Conservation (phyloP, 2,329 filamentous ascomycete genomes). For the Cladosporium sp. region DNA sequence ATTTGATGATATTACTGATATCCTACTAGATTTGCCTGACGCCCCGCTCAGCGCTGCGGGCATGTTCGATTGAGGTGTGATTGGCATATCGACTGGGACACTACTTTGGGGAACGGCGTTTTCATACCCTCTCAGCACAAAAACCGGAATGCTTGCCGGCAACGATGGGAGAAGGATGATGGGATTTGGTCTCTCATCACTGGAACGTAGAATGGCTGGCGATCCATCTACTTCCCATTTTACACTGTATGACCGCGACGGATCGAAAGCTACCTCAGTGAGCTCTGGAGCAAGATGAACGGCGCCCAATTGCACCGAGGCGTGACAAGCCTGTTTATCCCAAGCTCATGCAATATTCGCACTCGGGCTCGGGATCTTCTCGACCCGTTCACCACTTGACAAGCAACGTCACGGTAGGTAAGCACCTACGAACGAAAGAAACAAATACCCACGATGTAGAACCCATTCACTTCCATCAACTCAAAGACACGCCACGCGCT, state of each 20-base stretch:
- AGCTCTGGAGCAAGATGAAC: background rate
- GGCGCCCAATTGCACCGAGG: background rate
- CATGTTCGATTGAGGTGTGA: too few species aligned
- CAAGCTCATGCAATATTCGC: background rate
- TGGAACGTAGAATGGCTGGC: too few species aligned
- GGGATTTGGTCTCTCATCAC: background rate
- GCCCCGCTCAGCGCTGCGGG: too few species aligned
- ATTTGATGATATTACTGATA: too few species aligned
- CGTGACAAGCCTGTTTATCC: background rate
- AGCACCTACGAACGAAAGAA: background rate
- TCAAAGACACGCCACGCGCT: background rate
- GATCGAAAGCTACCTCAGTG: too few species aligned
- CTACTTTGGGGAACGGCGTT: too few species aligned
- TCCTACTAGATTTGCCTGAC: too few species aligned
- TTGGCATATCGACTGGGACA: too few species aligned
- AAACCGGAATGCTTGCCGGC: background rate
- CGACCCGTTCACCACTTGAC: background rate
- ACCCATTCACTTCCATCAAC: background rate
- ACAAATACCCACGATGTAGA: background rate
- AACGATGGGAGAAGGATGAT: background rate
- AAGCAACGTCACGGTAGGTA: too few species aligned
- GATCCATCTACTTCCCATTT: too few species aligned
- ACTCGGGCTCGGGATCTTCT: too few species aligned
- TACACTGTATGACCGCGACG: too few species aligned
- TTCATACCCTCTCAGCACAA: background rate